Percentiles rank a stretch among this genome's conserved stretches.
phyloP scores from a whole-genome alignment of 805 yeast species.

The Candida fluviatilis region DNA sequence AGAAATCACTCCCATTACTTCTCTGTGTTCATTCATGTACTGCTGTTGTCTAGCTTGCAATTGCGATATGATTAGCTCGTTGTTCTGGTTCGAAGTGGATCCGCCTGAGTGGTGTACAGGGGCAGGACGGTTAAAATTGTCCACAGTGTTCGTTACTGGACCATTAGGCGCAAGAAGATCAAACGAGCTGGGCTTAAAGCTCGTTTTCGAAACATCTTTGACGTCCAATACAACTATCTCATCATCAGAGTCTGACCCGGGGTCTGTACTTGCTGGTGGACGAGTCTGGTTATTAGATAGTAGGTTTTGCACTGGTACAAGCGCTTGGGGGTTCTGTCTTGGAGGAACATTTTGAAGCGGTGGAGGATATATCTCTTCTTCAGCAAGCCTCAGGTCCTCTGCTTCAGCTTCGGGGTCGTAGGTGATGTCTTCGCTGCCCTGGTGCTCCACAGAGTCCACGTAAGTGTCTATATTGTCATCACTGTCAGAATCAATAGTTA shows the following conservation, averaged over 20 bases:
- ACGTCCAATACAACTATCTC: slow-evolving; percentile 26
- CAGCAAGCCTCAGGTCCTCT: background rate
- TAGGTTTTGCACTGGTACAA: no score
- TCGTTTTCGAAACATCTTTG: slow-evolving; percentile 24
- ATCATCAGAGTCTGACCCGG: slow-evolving; percentile 14
- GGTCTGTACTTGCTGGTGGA: no score
- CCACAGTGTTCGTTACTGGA: background rate
- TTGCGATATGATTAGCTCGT: background rate
- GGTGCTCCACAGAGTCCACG: background rate
- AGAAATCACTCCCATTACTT: background rate
- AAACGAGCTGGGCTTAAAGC: slow-evolving; percentile 22
- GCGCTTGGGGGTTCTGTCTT: no score
- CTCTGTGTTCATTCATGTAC: slow-evolving; percentile 1
- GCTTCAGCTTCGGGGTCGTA: slow-evolving; percentile 1
- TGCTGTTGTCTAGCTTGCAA: background rate
- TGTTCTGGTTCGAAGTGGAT: no score
- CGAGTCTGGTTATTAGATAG: no score
- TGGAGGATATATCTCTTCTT: slow-evolving; percentile 1
- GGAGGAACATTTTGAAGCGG: no score
- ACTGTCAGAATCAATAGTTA: slow-evolving; percentile 6
- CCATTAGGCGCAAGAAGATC: slow-evolving; percentile 6
- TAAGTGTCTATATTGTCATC: slow-evolving; percentile 1
- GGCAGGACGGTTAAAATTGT: slow-evolving; percentile 20
- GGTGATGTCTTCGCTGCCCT: background rate
- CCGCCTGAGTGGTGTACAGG: slow-evolving; percentile 21